These are phyloP conservation scores for Amaranthus cruentus DNA, from an alignment of 148 eudicot species.

Conservation along the genomic window DNA sequence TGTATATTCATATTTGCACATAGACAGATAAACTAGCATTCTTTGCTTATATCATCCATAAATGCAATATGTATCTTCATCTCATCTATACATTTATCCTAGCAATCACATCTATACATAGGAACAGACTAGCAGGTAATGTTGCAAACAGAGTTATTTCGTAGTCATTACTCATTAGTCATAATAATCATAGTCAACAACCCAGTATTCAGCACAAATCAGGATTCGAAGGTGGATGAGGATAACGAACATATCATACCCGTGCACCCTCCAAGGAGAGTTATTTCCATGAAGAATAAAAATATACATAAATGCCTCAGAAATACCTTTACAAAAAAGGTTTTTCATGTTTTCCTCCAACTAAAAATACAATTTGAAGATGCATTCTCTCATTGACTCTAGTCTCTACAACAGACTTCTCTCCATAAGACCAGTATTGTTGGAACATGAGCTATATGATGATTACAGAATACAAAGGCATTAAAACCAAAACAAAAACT, in stretches of 20 bases:
- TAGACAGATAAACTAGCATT: too few species aligned
- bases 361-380: constrained; percentile 14
- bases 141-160: not conserved
- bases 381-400: constrained; percentile 12
- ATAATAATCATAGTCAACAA: too few species aligned
- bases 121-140: not conserved
- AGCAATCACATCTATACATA: not conserved
- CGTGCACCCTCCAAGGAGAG: too few species aligned
- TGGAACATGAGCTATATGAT: constrained; percentile 12
- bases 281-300: constrained; percentile 1
- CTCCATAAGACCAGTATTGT: constrained; percentile 10
- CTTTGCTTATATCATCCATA: too few species aligned
- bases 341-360: constrained; percentile 7
- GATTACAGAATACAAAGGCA: constrained; percentile 25
- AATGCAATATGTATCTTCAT: too few species aligned
- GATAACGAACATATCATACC: too few species aligned
- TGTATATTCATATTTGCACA: too few species aligned
- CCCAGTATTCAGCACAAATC: too few species aligned
- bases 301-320: constrained; percentile 23
- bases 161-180: too few species aligned
- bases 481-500: constrained; percentile 15
- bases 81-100: too few species aligned
- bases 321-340: constrained; percentile 20
- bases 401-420: constrained; percentile 14
- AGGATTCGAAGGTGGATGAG: too few species aligned